Conservation (phyloP, 371 early-diverging fungal genomes). For the Rhizomucor pusillus region DNA sequence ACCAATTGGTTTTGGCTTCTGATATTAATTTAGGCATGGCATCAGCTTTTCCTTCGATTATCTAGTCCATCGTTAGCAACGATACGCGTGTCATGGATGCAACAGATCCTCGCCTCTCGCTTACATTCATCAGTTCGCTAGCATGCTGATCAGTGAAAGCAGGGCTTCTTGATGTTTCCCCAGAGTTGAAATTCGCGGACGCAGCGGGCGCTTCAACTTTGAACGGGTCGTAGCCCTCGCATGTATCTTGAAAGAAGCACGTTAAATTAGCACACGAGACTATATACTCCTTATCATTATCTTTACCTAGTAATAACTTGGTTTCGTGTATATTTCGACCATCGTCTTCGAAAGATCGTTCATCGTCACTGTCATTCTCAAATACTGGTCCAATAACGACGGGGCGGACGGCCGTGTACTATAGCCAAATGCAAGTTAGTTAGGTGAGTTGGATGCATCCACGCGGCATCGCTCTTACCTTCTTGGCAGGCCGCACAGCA, state of each 20-base stretch:
- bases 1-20: conserved; percentile 29
- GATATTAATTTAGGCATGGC: conserved; percentile 29
- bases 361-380: conserved; percentile 28
- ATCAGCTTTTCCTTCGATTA: conserved; percentile 31
- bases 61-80: not conserved
- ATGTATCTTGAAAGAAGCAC: too few species aligned
- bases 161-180: not conserved
- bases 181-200: not conserved
- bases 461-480: conserved; percentile 10
- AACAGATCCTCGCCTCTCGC: not conserved
- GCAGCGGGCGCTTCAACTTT: conserved; percentile 5
- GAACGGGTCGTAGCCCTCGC: conserved; percentile 29
- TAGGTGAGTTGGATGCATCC: not conserved
- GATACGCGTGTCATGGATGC: not conserved
- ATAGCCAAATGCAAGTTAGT: not conserved
- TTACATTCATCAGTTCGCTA: conserved; percentile 33
- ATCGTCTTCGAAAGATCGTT: conserved; percentile 14
- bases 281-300: not conserved
- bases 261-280: too few species aligned
- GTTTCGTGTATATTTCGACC: conserved; percentile 20
- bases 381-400: conserved; percentile 56
- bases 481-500: conserved; percentile 14
- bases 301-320: conserved; percentile 9
- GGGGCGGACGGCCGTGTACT: conserved; percentile 27
- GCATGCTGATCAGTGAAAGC: conserved; percentile 31